Conservation (phyloP, 495 filamentous ascomycete species). For the Schizothecium vesticola region DNA sequence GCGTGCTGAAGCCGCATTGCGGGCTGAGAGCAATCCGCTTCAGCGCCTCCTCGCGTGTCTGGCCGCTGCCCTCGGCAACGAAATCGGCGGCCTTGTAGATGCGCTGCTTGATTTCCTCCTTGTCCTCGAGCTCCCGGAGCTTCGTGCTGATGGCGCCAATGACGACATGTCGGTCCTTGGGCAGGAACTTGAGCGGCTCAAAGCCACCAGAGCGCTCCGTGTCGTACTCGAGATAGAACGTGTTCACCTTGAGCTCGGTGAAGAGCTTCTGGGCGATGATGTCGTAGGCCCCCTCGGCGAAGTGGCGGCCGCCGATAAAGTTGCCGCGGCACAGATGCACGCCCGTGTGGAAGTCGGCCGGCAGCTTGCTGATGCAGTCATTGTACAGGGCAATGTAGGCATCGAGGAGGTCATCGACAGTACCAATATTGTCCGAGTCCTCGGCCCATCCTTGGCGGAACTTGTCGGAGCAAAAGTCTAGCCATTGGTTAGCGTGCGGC, state of each 20-base stretch:
- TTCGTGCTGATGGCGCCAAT: conserved; percentile 72
- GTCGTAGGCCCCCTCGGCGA: conserved; percentile 77
- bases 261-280: conserved; percentile 75
- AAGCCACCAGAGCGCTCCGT: conserved; percentile 70
- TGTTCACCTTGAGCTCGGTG: conserved; percentile 66
- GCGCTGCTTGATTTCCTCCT: conserved; percentile 65
- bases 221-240: conserved; percentile 83
- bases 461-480: conserved; percentile 73
- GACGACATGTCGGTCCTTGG: conserved; percentile 69
- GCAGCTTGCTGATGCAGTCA: conserved; percentile 57
- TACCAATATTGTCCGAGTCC: conserved; percentile 51
- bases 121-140: conserved; percentile 65
- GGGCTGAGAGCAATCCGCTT: conserved; percentile 66
- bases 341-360: conserved; percentile 66
- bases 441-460: conserved; percentile 64
- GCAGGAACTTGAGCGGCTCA: conserved; percentile 68
- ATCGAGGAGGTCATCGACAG: conserved; percentile 59
- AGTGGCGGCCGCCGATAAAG: conserved; percentile 71
- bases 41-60: conserved; percentile 59
- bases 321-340: conserved; percentile 79
- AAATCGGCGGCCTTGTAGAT: conserved; percentile 64
- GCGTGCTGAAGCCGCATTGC: conserved; percentile 76
- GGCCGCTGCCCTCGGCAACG: conserved; percentile 62
- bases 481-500: neutral
- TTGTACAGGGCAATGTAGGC: conserved; percentile 76